A percentile compares a stretch with the other conserved stretches of the same genome.
Evolutionary conservation across 495 filamentous ascomycete species (phyloP).

Genomic region (Penicillium waksmanii): DNA sequence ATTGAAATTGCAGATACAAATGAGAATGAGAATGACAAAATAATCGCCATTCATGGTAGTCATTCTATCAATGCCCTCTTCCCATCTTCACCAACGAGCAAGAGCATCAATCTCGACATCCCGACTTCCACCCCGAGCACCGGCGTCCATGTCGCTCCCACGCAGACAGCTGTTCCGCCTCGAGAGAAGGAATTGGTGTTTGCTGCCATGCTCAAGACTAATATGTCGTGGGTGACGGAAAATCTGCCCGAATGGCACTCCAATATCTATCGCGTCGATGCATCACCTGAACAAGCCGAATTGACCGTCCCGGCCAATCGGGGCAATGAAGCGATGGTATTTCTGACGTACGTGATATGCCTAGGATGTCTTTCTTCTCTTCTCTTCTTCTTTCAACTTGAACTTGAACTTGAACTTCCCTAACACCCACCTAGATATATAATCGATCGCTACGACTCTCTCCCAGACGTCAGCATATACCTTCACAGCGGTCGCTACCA

Average conservation of each 20-base stretch:
- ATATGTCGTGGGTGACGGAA: slow-evolving; percentile 35
- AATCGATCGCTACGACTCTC: slow-evolving; percentile 49
- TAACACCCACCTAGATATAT: slow-evolving; percentile 35
- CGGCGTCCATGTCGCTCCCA: background rate
- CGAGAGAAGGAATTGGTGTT: slow-evolving; percentile 32
- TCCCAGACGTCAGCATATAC: slow-evolving; percentile 49
- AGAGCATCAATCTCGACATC: background rate
- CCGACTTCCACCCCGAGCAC: background rate
- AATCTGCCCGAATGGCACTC: slow-evolving; percentile 41
- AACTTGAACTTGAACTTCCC: background rate
- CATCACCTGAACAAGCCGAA: slow-evolving; percentile 28
- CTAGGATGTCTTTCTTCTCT: too few species aligned
- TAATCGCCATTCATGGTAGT: background rate
- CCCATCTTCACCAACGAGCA: too few species aligned
- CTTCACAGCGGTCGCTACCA: slow-evolving; percentile 46
- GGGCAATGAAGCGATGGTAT: slow-evolving; percentile 67
- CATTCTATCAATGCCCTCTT: background rate
- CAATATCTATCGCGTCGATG: slow-evolving; percentile 57
- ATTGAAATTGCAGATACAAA: background rate
- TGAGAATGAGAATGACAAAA: background rate
- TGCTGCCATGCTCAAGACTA: slow-evolving; percentile 26
- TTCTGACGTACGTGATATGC: slow-evolving; percentile 48
- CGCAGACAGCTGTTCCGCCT: background rate
- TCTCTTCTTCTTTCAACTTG: too few species aligned
- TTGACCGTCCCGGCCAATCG: slow-evolving; percentile 58